Conservation (phyloP, 257 asterid species). For the Solanum habrochaites region DNA sequence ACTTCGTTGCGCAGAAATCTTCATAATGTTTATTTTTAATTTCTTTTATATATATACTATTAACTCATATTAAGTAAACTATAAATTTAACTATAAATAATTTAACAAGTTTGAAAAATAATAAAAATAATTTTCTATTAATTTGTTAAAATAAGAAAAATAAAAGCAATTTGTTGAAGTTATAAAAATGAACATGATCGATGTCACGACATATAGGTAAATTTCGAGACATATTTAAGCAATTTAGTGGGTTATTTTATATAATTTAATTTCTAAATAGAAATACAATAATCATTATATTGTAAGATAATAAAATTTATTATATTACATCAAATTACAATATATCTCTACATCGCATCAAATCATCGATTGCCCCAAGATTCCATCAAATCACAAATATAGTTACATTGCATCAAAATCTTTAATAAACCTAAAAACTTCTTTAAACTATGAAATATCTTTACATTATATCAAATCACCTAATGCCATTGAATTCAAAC, state of each 20-base stretch:
- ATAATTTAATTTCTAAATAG: neutral
- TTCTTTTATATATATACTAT: neutral
- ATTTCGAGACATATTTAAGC: neutral
- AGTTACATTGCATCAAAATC: neutral
- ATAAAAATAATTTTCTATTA: neutral
- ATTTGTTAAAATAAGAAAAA: neutral
- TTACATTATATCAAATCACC: neutral
- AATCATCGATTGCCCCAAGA: neutral
- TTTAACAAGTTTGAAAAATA: too few relatives aligned
- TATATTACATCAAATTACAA: neutral
- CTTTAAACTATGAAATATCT: neutral
- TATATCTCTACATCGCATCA: neutral
- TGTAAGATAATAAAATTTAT: neutral
- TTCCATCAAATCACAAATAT: neutral
- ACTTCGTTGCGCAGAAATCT: neutral
- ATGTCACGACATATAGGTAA: neutral
- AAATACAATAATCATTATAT: neutral
- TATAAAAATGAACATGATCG: neutral
- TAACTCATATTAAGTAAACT: neutral
- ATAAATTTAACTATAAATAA: too few relatives aligned
- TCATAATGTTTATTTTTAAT: too few relatives aligned
- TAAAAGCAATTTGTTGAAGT: neutral
- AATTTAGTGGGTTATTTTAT: too few relatives aligned
- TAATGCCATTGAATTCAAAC: neutral
- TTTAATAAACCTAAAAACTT: neutral